Evolutionary conservation across 371 early-diverging fungal species (phyloP).

Genomic region (Lichtheimia ornata): DNA sequence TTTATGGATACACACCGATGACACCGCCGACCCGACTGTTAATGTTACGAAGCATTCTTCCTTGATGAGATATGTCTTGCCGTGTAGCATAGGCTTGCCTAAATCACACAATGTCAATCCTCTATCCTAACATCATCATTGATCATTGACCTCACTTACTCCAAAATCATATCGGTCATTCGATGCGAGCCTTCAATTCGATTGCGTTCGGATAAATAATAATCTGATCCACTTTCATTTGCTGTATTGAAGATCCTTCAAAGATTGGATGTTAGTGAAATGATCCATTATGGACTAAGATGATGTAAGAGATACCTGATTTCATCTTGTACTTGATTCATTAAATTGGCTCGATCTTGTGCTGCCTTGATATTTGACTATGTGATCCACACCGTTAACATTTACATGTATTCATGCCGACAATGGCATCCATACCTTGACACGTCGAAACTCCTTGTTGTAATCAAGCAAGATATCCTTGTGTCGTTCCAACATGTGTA

Average conservation of each 20-base stretch:
- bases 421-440: slow-evolving; percentile 38
- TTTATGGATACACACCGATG: slow-evolving; percentile 37
- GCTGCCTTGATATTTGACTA: slow-evolving; percentile 61
- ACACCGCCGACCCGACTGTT: slow-evolving; percentile 51
- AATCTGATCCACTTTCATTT: slow-evolving; percentile 46
- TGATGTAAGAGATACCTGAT: slow-evolving; percentile 30
- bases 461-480: slow-evolving; percentile 73
- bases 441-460: slow-evolving; percentile 66
- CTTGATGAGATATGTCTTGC: slow-evolving; percentile 58
- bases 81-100: slow-evolving; percentile 69
- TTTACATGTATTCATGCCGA: slow-evolving; percentile 6
- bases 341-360: slow-evolving; percentile 63
- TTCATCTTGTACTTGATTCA: slow-evolving; percentile 62
- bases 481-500: slow-evolving; percentile 72
- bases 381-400: background rate
- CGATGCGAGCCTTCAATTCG: slow-evolving; percentile 62
- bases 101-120: background rate
- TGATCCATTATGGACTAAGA: background rate
- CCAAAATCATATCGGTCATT: slow-evolving; percentile 68
- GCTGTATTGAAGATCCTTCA: slow-evolving; percentile 45
- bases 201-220: slow-evolving; percentile 62
- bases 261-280: background rate
- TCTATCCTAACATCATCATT: background rate
- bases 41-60: slow-evolving; percentile 48
- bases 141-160: slow-evolving; percentile 36